phyloP scores from a whole-genome alignment of 2,329 filamentous ascomycete species.

The Alternaria angustiovoidea region DNA sequence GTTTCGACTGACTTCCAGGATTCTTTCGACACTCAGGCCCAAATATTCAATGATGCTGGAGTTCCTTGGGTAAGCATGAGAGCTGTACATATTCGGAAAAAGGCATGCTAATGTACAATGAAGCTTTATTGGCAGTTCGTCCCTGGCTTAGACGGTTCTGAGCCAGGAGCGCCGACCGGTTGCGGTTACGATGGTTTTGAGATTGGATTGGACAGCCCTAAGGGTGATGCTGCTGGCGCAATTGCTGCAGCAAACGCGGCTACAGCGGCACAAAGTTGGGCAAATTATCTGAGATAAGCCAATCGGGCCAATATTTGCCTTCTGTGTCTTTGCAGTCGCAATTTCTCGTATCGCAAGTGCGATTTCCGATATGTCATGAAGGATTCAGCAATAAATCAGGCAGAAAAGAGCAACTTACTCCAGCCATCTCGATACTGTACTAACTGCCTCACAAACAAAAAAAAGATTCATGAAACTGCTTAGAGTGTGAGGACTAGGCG shows the following conservation, averaged over 20 bases:
- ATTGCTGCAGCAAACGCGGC: slow-evolving; percentile 1
- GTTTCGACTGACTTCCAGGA: background rate
- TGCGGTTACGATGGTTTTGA: slow-evolving; percentile 7
- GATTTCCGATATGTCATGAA: background rate
- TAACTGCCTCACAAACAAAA: background rate
- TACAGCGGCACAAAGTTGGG: slow-evolving; percentile 6
- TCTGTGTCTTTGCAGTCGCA: background rate
- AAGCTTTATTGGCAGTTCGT: background rate
- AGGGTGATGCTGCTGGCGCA: slow-evolving; percentile 5
- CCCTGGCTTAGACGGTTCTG: background rate
- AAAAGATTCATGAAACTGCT: background rate
- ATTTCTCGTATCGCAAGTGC: background rate
- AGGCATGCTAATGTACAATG: background rate
- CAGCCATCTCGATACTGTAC: background rate
- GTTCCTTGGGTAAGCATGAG: slow-evolving; percentile 1
- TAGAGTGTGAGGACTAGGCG: background rate
- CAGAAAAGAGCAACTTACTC: background rate
- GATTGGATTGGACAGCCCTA: background rate
- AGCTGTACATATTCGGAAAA: background rate
- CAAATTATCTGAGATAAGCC: background rate
- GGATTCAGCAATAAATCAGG: background rate
- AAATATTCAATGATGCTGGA: slow-evolving; percentile 1
- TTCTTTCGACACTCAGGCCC: background rate
- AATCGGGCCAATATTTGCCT: background rate
- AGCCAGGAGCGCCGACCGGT: background rate